A percentile compares a stretch with the other conserved stretches of the same genome.
These are phyloP conservation scores for Metschnikowia borealis DNA, from an alignment of 805 yeast species.

Conservation along the genomic window DNA sequence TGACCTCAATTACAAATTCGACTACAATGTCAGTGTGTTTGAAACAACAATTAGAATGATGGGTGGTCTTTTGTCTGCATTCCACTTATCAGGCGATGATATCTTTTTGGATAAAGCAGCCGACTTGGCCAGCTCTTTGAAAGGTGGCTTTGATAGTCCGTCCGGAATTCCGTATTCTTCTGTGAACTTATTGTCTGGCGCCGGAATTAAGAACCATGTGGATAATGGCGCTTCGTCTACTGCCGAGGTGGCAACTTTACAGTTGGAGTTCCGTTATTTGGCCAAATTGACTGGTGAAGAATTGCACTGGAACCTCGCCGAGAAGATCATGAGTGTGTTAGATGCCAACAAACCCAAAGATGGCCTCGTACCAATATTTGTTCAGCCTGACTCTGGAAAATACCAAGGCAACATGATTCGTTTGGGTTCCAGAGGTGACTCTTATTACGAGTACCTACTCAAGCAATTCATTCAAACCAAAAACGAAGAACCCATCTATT, in stretches of 20 bases:
- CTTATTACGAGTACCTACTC: slow-evolving; percentile 83
- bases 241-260: slow-evolving; percentile 85
- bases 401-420: slow-evolving; percentile 65
- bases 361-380: slow-evolving; percentile 80
- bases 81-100: slow-evolving; percentile 64
- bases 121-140: slow-evolving; percentile 68
- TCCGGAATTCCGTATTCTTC: slow-evolving; percentile 78
- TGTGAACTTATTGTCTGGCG: slow-evolving; percentile 63
- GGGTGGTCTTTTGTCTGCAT: slow-evolving; percentile 87
- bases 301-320: slow-evolving; percentile 74
- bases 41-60: slow-evolving; percentile 95
- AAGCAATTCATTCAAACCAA: slow-evolving; percentile 82
- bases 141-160: slow-evolving; percentile 62
- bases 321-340: slow-evolving; percentile 64
- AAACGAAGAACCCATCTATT: slow-evolving; percentile 55
- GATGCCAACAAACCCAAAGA: slow-evolving; percentile 61
- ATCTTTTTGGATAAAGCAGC: slow-evolving; percentile 73
- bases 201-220: slow-evolving; percentile 57
- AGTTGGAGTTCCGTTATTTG: slow-evolving; percentile 80
- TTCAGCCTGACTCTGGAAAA: slow-evolving; percentile 69
- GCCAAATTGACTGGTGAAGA: slow-evolving; percentile 75
- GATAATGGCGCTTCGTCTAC: slow-evolving; percentile 81
- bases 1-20: slow-evolving; percentile 66
- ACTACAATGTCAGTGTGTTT: slow-evolving; percentile 74
- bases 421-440: slow-evolving; percentile 88